Evolutionary conservation across 2,329 filamentous ascomycete genomes (phyloP), one percentile per base, ranked within the genome.

Genomic region (Aaosphaeria arxii): DNA sequence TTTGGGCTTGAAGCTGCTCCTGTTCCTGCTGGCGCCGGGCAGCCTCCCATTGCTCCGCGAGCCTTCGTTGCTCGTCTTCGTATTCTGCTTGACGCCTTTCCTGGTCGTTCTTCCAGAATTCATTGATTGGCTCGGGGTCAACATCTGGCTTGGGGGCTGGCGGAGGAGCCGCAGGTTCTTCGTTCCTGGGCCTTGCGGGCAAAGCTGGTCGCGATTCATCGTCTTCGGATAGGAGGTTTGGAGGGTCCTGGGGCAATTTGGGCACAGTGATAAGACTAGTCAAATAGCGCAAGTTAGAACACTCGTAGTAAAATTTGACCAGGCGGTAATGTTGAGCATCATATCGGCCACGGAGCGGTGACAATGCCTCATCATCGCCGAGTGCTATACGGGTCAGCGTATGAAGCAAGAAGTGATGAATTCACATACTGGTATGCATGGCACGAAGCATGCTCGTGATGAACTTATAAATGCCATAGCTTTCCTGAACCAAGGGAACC

Each of bases 401-500:
- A 39, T 7, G 6, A 29, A 13, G 9, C 9, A 13, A 41, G 35
- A 17, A 6, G 7, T n/a, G 11, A 31, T 43, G n/a, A 28, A 1
- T 13, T 45, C 28, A 74, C 86, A 66, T 77, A 91, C 88, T 91
- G 3, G 89, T 92, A 70, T 99, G 92, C 91, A 99, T 96, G 11
- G 94, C 94, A 47, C 94, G 84, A 53, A 99, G 75, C 94, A 99
- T 99, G 86, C 94, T 99, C 0, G 94, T 99, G 56, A 96, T 91
- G 70, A 99, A 99, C 73, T 97, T 97, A 79, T 99, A 99, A 59
- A 99, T 97, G 42, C 94, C 94, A 72, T 97, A 99, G 69, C 91
- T 97, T 76, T 99, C 94, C 69, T 96, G 90, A 3, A 99, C 94
- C 40, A 99, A 77, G 2, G 91, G 90, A 24, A 97, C 91, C 45